phyloP scores from a whole-genome alignment of 164 flowering plant species.

The Vitis rupestris region DNA sequence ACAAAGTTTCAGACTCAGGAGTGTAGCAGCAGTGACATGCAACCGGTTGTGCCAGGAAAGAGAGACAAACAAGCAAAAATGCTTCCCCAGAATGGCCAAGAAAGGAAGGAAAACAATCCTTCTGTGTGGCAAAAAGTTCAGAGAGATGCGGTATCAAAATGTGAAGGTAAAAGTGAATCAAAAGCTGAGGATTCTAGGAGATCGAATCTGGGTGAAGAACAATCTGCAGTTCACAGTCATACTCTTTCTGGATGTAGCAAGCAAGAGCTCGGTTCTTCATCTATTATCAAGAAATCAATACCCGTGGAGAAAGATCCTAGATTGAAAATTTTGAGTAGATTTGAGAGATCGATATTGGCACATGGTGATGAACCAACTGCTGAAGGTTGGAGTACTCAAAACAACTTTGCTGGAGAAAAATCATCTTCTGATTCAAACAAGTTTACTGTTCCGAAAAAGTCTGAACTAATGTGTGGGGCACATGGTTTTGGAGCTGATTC shows the following conservation, averaged over 20 bases:
- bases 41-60: slow-evolving; percentile 22
- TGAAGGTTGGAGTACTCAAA: slow-evolving; percentile 7
- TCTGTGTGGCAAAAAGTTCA: slow-evolving; percentile 18
- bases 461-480: slow-evolving; percentile 3
- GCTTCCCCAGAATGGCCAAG: slow-evolving; percentile 23
- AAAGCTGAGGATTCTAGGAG: slow-evolving; percentile 26
- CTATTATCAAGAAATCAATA: slow-evolving; percentile 44
- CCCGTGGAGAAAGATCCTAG: slow-evolving; percentile 39
- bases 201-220: slow-evolving; percentile 17
- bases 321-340: slow-evolving; percentile 9
- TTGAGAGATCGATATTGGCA: slow-evolving; percentile 17
- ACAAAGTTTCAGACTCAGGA: slow-evolving; percentile 15
- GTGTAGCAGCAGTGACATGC: slow-evolving; percentile 17
- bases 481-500: slow-evolving; percentile 16
- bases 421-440: slow-evolving; percentile 13
- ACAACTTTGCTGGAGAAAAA: slow-evolving; percentile 10
- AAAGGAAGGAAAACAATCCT: slow-evolving; percentile 37
- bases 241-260: slow-evolving; percentile 21
- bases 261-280: slow-evolving; percentile 31
- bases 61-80: slow-evolving; percentile 24
- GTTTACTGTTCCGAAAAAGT: slow-evolving; percentile 13
- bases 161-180: slow-evolving; percentile 24
- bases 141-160: slow-evolving; percentile 8
- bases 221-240: slow-evolving; percentile 15
- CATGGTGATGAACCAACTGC: slow-evolving; percentile 18